Evolutionary conservation across 2,329 filamentous ascomycete species (phyloP).

Genomic region (Cladophialophora yegresii): DNA sequence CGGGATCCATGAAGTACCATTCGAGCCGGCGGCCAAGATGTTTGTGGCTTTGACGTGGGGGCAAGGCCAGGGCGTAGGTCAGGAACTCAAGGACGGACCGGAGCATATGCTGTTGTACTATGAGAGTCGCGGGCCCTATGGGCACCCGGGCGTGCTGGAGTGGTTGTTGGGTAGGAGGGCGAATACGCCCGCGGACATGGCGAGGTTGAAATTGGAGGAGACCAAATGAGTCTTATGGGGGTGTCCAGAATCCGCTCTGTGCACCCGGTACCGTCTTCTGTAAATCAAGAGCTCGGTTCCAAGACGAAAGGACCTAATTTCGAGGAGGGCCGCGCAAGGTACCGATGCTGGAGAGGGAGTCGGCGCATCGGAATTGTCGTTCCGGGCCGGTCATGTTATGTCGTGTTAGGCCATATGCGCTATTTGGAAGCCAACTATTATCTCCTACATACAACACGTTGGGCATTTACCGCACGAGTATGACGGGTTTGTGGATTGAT

Average conservation of each 20-base stretch:
- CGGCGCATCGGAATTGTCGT: not conserved
- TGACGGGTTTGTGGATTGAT: not conserved
- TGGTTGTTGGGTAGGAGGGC: constrained; percentile 17
- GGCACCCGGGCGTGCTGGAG: constrained; percentile 18
- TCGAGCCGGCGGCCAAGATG: constrained; percentile 8
- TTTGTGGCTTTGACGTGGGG: constrained; percentile 6
- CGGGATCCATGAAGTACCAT: constrained; percentile 11
- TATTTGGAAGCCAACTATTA: not conserved
- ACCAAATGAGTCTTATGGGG: not conserved
- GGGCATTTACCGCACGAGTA: not conserved
- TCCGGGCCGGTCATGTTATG: not conserved
- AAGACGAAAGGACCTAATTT: not conserved
- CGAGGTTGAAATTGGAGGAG: not conserved
- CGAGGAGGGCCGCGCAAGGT: not conserved
- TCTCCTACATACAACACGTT: not conserved
- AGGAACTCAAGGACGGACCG: constrained; percentile 5
- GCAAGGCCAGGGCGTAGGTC: not conserved
- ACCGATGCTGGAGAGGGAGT: not conserved
- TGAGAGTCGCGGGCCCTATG: constrained; percentile 7
- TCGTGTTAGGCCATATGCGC: not conserved
- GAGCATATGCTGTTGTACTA: constrained; percentile 23
- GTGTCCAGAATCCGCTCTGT: not conserved
- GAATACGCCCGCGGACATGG: constrained; percentile 15
- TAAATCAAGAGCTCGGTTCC: not conserved
- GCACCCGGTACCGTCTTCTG: not conserved